These are phyloP conservation scores for Rasamsonia emersonii DNA, from an alignment of 2,329 filamentous ascomycete genomes.

Conservation along the genomic window DNA sequence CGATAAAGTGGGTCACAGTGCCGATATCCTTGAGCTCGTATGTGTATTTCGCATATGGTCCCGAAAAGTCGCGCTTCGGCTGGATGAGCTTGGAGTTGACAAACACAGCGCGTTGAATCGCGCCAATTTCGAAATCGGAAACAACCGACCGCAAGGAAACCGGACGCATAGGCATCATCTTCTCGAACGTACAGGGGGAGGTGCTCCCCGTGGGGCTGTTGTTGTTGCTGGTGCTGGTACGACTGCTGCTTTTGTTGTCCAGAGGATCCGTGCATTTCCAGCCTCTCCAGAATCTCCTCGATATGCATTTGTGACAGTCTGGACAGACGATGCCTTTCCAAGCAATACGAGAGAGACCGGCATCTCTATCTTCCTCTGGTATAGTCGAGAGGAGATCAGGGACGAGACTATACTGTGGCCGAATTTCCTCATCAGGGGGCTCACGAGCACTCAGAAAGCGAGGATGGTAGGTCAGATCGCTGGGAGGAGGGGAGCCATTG, in stretches of 20 bases:
- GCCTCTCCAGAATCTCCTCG: conserved; percentile 51
- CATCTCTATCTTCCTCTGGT: conserved; percentile 24
- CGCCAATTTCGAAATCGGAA: conserved; percentile 22
- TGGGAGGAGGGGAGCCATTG: conserved; percentile 20
- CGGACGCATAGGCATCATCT: conserved; percentile 17
- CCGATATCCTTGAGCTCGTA: conserved; percentile 31
- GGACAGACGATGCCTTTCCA: conserved; percentile 61
- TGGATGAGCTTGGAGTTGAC: conserved; percentile 21
- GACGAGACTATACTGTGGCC: conserved; percentile 29
- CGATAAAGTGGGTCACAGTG: conserved; percentile 48
- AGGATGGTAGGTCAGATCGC: conserved; percentile 41
- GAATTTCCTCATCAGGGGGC: conserved; percentile 30
- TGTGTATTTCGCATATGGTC: conserved; percentile 24
- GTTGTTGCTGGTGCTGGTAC: background rate
- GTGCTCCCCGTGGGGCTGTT: conserved; percentile 23
- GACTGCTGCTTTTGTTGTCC: background rate
- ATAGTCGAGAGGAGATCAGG: conserved; percentile 33
- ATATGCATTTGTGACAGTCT: conserved; percentile 52
- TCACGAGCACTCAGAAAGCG: conserved; percentile 51
- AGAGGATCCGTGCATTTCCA: conserved; percentile 47
- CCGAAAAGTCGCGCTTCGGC: conserved; percentile 21
- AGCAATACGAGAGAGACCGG: conserved; percentile 43
- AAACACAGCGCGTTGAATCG: conserved; percentile 16
- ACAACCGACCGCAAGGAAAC: conserved; percentile 25
- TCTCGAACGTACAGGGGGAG: conserved; percentile 40